phyloP scores from a whole-genome alignment of 1,284 basidiomycete species.

The Puccinia polysora region DNA sequence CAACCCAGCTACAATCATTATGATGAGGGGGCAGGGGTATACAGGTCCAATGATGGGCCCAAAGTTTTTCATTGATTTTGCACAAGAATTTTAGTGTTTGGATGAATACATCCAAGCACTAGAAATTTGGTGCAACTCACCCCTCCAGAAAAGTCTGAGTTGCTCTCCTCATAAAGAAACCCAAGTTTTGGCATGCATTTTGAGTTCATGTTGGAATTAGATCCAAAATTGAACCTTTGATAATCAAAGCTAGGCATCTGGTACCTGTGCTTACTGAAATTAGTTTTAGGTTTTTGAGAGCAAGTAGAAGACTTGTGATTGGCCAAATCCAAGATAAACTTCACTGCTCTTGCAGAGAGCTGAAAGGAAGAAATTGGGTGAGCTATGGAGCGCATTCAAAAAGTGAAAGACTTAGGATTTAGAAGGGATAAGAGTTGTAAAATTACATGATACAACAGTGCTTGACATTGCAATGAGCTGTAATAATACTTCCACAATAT shows the following conservation, averaged over 20 bases:
- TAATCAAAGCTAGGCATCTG: constrained; percentile 36
- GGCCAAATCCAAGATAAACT: constrained; percentile 43
- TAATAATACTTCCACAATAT: constrained; percentile 86
- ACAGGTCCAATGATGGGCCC: too few relatives aligned
- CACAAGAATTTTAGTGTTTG: too few relatives aligned
- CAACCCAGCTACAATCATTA: too few relatives aligned
- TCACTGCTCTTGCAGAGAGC: constrained; percentile 60
- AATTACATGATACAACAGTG: constrained; percentile 71
- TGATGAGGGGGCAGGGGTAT: too few relatives aligned
- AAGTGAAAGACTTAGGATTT: not conserved
- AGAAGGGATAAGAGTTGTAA: too few relatives aligned
- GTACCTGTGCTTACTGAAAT: constrained; percentile 26
- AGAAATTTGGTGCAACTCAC: too few relatives aligned
- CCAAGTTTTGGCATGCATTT: constrained; percentile 14
- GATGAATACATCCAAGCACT: too few relatives aligned
- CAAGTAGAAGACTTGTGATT: constrained; percentile 17
- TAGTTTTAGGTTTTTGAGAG: constrained; percentile 9
- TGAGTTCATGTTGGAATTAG: not conserved
- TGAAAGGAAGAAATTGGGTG: not conserved
- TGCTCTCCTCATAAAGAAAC: too few relatives aligned
- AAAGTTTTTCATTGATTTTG: too few relatives aligned
- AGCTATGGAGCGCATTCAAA: not conserved
- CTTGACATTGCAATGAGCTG: constrained; percentile 67
- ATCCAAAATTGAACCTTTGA: constrained; percentile 13
- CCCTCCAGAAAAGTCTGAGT: too few relatives aligned